These are phyloP conservation scores for Hygrocybe coccinea DNA, from an alignment of 768 basidiomycete species.

Conservation along the genomic window DNA sequence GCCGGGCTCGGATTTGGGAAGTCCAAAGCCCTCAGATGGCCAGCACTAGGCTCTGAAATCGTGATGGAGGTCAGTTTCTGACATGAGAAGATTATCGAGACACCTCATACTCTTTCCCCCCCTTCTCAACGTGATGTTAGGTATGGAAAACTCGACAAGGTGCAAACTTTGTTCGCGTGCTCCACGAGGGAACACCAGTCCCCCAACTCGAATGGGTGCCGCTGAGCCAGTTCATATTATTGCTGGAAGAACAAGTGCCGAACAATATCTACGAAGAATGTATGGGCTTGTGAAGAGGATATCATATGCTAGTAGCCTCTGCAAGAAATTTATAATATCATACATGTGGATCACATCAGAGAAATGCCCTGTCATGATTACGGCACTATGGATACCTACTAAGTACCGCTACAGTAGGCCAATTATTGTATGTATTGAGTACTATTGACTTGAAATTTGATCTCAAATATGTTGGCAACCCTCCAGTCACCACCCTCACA, in stretches of 20 bases:
- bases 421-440: too few species aligned
- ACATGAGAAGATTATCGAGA: too few species aligned
- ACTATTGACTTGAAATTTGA: too few species aligned
- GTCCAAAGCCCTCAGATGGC: constrained; percentile 8
- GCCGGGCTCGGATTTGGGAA: constrained; percentile 14
- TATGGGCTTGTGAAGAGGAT: background rate
- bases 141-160: constrained; percentile 9
- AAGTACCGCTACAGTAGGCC: too few species aligned
- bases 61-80: constrained; percentile 12
- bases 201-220: constrained; percentile 8
- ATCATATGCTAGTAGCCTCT: too few species aligned
- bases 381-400: too few species aligned
- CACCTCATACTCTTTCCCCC: background rate
- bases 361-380: too few species aligned
- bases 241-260: constrained; percentile 11
- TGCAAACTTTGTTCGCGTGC: constrained; percentile 9
- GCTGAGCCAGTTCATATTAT: constrained; percentile 9
- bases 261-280: constrained; percentile 9
- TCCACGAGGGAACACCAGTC: constrained; percentile 14
- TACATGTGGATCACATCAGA: too few species aligned
- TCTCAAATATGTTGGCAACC: too few species aligned
- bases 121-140: background rate
- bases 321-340: too few species aligned
- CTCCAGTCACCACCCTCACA: too few species aligned
- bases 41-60: constrained; percentile 14